Percentiles rank a stretch among this genome's conserved stretches.
Conservation (phyloP, 352 stramenopile genomes). For the Blastocystis sp. region DNA sequence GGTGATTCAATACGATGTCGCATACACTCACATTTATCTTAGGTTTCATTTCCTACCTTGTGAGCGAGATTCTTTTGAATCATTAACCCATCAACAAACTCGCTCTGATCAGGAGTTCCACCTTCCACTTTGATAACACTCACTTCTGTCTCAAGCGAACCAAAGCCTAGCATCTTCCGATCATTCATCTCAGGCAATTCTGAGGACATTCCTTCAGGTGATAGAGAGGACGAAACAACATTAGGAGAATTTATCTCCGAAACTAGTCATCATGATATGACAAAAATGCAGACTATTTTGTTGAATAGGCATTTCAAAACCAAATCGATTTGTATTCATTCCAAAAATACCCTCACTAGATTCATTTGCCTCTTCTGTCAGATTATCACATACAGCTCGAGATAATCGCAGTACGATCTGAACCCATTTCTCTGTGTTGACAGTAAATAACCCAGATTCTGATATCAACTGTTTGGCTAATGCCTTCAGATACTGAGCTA, state of each 20-base stretch:
- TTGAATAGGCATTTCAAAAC: not conserved
- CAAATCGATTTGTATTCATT: not conserved
- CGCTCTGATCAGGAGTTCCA: not conserved
- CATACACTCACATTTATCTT: not conserved
- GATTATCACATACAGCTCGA: constrained; percentile 11
- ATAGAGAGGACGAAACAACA: not conserved
- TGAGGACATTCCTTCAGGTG: not conserved
- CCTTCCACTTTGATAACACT: constrained; percentile 5
- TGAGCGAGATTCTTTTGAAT: constrained; percentile 58
- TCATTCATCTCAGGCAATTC: not conserved
- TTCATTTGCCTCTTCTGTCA: constrained; percentile 23
- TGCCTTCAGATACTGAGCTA: constrained; percentile 1
- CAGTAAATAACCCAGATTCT: constrained; percentile 31
- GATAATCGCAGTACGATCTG: constrained; percentile 11
- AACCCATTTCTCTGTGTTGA: not conserved
- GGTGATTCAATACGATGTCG: not conserved
- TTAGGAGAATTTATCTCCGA: not conserved
- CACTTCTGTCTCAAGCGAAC: not conserved
- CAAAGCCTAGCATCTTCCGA: not conserved
- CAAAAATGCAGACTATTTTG: too few species aligned
- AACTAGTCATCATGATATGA: not conserved
- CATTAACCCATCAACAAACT: constrained; percentile 54
- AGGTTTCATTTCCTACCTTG: not conserved
- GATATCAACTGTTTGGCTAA: constrained; percentile 25
- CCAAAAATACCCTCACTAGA: too few species aligned